phyloP scores from a whole-genome alignment of 1,139 yeast species.

The Insectozyma bohioensis region DNA sequence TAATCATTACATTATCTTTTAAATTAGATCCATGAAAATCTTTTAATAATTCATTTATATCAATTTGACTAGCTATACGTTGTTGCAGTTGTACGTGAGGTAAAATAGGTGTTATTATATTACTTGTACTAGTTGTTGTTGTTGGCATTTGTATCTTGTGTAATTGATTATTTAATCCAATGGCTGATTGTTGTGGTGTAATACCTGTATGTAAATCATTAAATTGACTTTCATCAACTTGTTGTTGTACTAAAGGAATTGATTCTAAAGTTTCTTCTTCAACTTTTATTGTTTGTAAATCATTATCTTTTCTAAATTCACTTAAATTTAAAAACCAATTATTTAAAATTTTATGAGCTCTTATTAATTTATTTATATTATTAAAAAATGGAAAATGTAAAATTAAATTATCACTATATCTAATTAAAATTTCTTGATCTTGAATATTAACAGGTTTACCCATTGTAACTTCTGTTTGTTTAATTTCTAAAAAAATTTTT shows the following conservation, averaged over 20 bases:
- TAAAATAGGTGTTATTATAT: constrained; percentile 5
- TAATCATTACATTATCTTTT: constrained; percentile 2
- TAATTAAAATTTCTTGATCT: constrained; percentile 13
- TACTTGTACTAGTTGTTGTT: too few relatives aligned
- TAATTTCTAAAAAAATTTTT: constrained; percentile 24
- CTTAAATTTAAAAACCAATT: constrained; percentile 30
- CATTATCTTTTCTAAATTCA: constrained; percentile 17
- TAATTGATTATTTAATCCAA: not conserved
- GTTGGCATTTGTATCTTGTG: constrained; percentile 1
- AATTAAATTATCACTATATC: constrained; percentile 26
- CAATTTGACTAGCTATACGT: constrained; percentile 11
- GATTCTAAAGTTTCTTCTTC: constrained; percentile 3
- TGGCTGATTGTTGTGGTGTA: constrained; percentile 5
- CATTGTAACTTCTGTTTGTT: constrained; percentile 21
- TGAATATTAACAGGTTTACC: constrained; percentile 11
- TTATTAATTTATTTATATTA: constrained; percentile 29
- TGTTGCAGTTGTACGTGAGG: constrained; percentile 9
- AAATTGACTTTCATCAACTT: not conserved
- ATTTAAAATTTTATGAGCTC: constrained; percentile 25
- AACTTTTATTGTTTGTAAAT: constrained; percentile 7
- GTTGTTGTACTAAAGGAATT: constrained; percentile 1
- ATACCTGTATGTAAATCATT: constrained; percentile 5
- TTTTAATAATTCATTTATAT: constrained; percentile 13
- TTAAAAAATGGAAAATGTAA: constrained; percentile 31
- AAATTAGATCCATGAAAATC: constrained; percentile 10